Base-by-base conservation (phyloP, 2,329 filamentous ascomycete species). In the Botrytis aclada region DNA sequence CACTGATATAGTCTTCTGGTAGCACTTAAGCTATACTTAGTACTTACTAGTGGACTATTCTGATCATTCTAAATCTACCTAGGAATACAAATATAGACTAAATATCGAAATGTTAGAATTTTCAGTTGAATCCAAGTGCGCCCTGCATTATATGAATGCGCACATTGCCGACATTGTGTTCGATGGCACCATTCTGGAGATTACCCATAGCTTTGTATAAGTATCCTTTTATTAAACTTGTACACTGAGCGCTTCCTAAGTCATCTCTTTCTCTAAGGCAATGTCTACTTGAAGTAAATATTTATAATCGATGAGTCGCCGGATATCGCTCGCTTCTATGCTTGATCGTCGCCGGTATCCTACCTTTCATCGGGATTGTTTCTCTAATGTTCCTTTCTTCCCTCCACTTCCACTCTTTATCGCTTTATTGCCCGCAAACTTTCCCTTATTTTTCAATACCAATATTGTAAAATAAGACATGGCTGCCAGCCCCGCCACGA, bases 401-500 rank as follows among this genome's bases (percentile, higher is more conserved):
- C 32, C 45, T 29, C 32, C 64, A 14, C 16, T 39, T 16, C 32
- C n/a, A 14, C 1, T 25, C 22, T 7, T 39, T 4, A 0, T 66
- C 34, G 16, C 32, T 39, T 66, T 37, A 18, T 37, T 39, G 1
- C 16, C 32, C 2, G 39, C 8, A 54, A 18, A 51, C 22, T n/a
- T 51, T 51, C 45, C 64, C 8, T 39, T 16, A 29, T 18, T 54
- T 8, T n/a, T 66, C 7, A 32, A 66, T 3, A 29, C 14, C 43
- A 54, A 25, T 37, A 66, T 39, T 37, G 22, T 66, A 41, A 60
- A 29, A 77, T 90, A 91, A 10, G 82, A 73, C 9, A 84, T 61
- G 65, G 82, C 84, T 29, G 88, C 77, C 18, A 90, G 76, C 16
- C 81, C 87, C 0, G 88, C 84, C 41, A 90, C 81, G 10, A 90